Conservation (phyloP, 1,284 basidiomycete species). For the Ustilago curta region DNA sequence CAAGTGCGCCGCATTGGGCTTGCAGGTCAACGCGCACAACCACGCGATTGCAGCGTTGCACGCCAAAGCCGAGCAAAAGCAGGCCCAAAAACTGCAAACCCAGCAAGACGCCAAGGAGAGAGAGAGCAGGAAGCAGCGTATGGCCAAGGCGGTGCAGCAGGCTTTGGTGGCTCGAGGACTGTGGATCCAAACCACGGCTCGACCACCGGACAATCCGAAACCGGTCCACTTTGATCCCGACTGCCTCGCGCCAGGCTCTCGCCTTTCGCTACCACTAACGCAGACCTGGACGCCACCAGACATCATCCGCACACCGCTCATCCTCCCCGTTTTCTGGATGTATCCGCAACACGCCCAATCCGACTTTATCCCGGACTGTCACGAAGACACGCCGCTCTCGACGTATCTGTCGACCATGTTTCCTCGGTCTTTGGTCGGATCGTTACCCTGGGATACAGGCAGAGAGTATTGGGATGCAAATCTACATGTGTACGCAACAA, state of each 20-base stretch:
- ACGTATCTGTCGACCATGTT: constrained; percentile 86
- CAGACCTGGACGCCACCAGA: constrained; percentile 61
- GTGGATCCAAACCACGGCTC: constrained; percentile 54
- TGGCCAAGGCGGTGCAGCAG: constrained; percentile 72
- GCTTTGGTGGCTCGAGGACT: constrained; percentile 75
- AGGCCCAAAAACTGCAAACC: constrained; percentile 71
- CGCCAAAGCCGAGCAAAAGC: constrained; percentile 61
- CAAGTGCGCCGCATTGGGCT: constrained; percentile 53
- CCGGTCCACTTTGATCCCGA: constrained; percentile 73
- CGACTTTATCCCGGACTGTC: constrained; percentile 87
- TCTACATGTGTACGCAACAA: constrained; percentile 86
- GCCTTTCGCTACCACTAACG: constrained; percentile 48
- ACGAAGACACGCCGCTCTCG: constrained; percentile 84
- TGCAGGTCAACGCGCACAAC: constrained; percentile 34
- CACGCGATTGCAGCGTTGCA: constrained; percentile 50
- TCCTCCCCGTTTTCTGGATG: constrained; percentile 89
- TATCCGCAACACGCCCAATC: constrained; percentile 90
- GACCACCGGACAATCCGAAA: constrained; percentile 74
- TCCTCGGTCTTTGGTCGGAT: constrained; percentile 74
- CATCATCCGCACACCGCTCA: constrained; percentile 74
- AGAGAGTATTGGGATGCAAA: constrained; percentile 79
- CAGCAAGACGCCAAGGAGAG: constrained; percentile 73
- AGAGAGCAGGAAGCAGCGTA: constrained; percentile 73
- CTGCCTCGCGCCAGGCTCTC: constrained; percentile 57
- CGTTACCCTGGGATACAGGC: constrained; percentile 81